Conservation (phyloP, 2,329 filamentous ascomycete species). For the Cytospora piceicola region DNA sequence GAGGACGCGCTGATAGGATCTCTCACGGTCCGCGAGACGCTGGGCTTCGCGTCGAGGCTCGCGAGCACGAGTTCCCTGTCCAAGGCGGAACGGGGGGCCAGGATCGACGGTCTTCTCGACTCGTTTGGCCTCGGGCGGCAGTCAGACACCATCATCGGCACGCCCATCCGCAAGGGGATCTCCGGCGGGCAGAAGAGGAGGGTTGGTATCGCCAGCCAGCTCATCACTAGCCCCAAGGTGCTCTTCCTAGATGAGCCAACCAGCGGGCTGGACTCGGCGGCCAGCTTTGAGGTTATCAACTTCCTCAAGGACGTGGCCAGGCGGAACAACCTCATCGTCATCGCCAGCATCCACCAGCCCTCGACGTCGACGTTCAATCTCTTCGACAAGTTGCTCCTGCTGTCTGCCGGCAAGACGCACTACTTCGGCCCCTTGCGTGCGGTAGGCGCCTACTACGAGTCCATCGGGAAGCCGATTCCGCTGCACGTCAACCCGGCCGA, state of each 20-base stretch:
- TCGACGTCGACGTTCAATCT: constrained; percentile 78
- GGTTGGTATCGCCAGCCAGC: constrained; percentile 76
- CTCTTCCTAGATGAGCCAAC: constrained; percentile 86
- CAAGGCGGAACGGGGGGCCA: constrained; percentile 60
- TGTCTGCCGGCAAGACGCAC: constrained; percentile 71
- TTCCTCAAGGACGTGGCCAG: constrained; percentile 70
- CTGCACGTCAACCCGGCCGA: constrained; percentile 78
- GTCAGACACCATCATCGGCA: constrained; percentile 74
- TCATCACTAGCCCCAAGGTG: constrained; percentile 80
- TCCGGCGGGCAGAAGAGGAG: constrained; percentile 85
- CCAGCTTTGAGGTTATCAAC: constrained; percentile 75
- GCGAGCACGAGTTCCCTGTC: constrained; percentile 51
- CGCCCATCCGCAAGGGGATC: constrained; percentile 80
- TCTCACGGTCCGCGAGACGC: constrained; percentile 77
- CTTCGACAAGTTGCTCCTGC: constrained; percentile 77
- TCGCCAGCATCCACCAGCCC: constrained; percentile 85
- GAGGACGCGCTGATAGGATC: constrained; percentile 84
- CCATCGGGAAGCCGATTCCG: constrained; percentile 65
- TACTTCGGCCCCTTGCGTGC: constrained; percentile 70
- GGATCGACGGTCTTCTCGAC: constrained; percentile 68
- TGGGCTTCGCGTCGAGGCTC: constrained; percentile 77
- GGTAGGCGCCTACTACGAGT: constrained; percentile 66
- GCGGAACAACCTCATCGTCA: constrained; percentile 74
- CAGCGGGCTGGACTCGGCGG: constrained; percentile 78
- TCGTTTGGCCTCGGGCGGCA: constrained; percentile 76